phyloP scores from a whole-genome alignment of 176 grass and related monocot species.

The Avena sativa region DNA sequence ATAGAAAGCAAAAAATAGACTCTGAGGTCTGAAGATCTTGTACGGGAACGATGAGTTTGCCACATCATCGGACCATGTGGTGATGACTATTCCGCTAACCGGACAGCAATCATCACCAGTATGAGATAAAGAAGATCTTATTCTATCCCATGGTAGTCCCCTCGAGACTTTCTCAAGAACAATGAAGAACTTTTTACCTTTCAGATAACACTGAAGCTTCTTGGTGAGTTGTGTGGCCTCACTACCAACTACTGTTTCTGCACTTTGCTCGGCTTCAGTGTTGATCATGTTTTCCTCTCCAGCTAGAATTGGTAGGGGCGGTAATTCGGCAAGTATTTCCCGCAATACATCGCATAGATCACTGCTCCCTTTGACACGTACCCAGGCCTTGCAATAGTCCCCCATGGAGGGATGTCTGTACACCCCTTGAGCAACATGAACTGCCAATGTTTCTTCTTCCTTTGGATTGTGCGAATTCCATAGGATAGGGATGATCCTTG shows the following conservation, averaged over 20 bases:
- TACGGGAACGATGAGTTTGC: neutral
- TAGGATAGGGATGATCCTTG: neutral
- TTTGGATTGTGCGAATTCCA: conserved; percentile 1
- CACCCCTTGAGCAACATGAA: neutral
- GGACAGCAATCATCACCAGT: neutral
- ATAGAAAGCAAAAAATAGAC: neutral
- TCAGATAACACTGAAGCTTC: neutral
- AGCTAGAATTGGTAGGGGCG: neutral
- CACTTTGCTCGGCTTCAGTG: neutral
- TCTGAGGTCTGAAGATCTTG: neutral
- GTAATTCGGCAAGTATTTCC: neutral
- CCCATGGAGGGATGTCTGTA: neutral
- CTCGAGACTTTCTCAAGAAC: neutral
- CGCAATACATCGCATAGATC: neutral
- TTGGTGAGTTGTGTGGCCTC: neutral
- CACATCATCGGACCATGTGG: neutral
- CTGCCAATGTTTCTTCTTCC: neutral
- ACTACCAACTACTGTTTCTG: neutral
- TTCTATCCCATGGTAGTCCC: neutral
- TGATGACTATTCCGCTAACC: neutral
- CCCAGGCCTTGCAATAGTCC: neutral
- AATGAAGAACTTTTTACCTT: neutral
- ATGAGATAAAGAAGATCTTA: neutral
- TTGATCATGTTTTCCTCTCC: neutral
- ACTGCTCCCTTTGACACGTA: neutral